These are phyloP conservation scores for Fusarium brachygibbosum DNA, from an alignment of 2,329 filamentous ascomycete genomes.

Conservation along the genomic window DNA sequence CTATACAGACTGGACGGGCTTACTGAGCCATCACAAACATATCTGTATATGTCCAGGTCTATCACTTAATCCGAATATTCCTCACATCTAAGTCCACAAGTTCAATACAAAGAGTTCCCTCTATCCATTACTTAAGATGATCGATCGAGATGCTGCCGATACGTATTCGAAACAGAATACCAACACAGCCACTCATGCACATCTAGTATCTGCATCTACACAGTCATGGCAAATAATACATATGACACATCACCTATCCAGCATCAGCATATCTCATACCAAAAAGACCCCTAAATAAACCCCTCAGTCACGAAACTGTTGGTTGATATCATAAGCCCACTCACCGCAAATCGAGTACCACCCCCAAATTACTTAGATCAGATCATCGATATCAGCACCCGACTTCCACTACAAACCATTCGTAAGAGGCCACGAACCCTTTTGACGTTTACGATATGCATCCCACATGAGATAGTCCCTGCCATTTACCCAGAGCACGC, in stretches of 20 bases:
- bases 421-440: constrained; percentile 7
- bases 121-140: background rate
- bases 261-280: background rate
- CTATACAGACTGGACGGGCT: background rate
- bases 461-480: constrained; percentile 1
- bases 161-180: no score
- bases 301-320: background rate
- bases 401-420: constrained; percentile 3
- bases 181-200: background rate
- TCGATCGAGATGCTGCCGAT: background rate
- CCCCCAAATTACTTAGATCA: constrained; percentile 29
- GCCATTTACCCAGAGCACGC: background rate
- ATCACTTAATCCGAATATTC: background rate
- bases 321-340: constrained; percentile 16
- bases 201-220: constrained; percentile 17
- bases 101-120: background rate
- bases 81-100: background rate
- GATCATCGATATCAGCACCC: constrained; percentile 21
- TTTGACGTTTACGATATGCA: constrained; percentile 7
- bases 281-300: background rate
- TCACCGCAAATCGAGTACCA: constrained; percentile 34
- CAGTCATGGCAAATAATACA: constrained; percentile 6
- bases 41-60: background rate
- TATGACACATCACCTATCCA: constrained; percentile 8
- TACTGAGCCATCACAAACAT: background rate